Conservation (phyloP, 768 basidiomycete species). For the Hortiboletus campestris region DNA sequence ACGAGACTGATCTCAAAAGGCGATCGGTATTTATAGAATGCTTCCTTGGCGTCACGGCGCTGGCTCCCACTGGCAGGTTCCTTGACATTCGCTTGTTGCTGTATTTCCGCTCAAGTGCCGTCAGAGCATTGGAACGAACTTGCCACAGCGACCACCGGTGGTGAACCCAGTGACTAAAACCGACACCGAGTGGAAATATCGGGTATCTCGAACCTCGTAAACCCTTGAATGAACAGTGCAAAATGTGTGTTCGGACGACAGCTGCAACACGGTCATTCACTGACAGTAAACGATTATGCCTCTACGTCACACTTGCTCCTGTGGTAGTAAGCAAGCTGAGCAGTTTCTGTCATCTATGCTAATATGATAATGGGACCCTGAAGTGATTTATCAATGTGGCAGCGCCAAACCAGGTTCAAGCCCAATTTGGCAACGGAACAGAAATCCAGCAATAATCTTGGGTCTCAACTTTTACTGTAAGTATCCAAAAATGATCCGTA, state of each 20-base stretch:
- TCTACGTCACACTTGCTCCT: neutral
- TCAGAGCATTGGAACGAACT: neutral
- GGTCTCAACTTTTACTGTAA: neutral
- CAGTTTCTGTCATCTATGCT: slow-evolving; percentile 1
- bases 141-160: neutral
- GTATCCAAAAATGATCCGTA: slow-evolving; percentile 5
- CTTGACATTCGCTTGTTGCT: slow-evolving; percentile 10
- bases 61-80: neutral
- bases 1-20: slow-evolving; percentile 7
- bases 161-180: neutral
- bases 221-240: neutral
- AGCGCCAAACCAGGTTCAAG: neutral
- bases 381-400: slow-evolving; percentile 5
- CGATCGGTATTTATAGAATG: neutral
- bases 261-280: neutral
- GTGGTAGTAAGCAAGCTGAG: slow-evolving; percentile 1
- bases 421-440: slow-evolving; percentile 7
- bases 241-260: neutral
- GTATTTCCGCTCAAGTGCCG: slow-evolving; percentile 29
- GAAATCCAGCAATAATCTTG: neutral
- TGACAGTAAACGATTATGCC: neutral
- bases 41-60: neutral
- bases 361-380: slow-evolving; percentile 14
- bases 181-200: neutral
- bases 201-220: neutral